phyloP scores from a whole-genome alignment of 352 stramenopile species.

The Phytophthora fragariae region DNA sequence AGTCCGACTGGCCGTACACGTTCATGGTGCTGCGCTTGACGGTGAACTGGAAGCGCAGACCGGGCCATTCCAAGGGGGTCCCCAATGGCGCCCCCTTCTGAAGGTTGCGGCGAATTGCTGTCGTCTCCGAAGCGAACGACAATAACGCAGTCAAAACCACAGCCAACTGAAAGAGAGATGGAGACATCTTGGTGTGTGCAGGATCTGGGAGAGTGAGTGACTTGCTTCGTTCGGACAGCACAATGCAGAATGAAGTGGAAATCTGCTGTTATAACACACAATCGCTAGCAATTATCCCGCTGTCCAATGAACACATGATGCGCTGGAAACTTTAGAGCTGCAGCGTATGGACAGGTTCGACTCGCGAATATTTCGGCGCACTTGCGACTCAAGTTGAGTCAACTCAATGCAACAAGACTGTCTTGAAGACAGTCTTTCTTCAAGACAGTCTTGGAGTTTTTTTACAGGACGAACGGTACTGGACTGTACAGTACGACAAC shows the following conservation, averaged over 20 bases:
- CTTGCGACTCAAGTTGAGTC: neutral
- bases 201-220: neutral
- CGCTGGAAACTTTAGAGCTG: neutral
- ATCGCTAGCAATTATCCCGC: neutral
- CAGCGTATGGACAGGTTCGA: neutral
- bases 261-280: neutral
- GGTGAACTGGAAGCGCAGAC: constrained; percentile 38
- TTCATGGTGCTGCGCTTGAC: constrained; percentile 39
- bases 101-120: constrained; percentile 9
- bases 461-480: neutral
- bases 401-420: neutral
- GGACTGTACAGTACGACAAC: too few species aligned
- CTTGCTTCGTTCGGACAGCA: constrained; percentile 1
- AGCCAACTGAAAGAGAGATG: constrained; percentile 4
- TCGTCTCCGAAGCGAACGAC: neutral
- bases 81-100: constrained; percentile 12
- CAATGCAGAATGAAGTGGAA: constrained; percentile 2
- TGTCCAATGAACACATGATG: neutral
- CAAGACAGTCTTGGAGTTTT: too few species aligned
- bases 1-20: constrained; percentile 35
- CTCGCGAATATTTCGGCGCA: constrained; percentile 1
- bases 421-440: neutral
- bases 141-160: constrained; percentile 12
- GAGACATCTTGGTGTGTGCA: constrained; percentile 5
- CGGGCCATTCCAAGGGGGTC: constrained; percentile 30